phyloP scores from a whole-genome alignment of 2,329 filamentous ascomycete species.

The Colletotrichum magnum region DNA sequence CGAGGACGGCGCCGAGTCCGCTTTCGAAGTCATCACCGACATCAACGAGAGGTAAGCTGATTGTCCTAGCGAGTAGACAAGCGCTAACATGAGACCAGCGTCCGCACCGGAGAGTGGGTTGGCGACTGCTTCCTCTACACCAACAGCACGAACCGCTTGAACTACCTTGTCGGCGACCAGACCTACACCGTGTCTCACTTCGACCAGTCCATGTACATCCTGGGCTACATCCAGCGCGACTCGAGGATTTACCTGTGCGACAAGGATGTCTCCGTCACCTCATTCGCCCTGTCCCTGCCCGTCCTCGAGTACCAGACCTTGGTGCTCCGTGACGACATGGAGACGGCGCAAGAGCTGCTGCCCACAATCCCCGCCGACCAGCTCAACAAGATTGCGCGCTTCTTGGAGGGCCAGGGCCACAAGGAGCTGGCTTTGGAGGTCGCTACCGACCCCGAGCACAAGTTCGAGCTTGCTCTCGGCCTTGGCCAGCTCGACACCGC shows the following conservation, averaged over 20 bases:
- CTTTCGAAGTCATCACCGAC: conserved; percentile 96
- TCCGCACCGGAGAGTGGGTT: conserved; percentile 96
- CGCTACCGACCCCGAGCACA: conserved; percentile 94
- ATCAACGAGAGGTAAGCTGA: conserved; percentile 83
- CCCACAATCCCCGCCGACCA: conserved; percentile 89
- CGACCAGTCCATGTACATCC: conserved; percentile 93
- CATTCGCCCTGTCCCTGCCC: conserved; percentile 89
- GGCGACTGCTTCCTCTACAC: conserved; percentile 99
- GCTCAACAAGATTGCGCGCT: conserved; percentile 97
- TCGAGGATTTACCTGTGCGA: conserved; percentile 95
- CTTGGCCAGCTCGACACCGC: conserved; percentile 89
- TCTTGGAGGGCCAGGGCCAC: conserved; percentile 96
- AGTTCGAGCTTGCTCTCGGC: conserved; percentile 90
- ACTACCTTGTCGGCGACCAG: conserved; percentile 98
- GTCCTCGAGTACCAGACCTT: conserved; percentile 98
- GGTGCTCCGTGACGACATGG: conserved; percentile 93
- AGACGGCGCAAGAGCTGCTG: conserved; percentile 88
- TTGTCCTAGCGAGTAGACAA: neutral
- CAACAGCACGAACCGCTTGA: conserved; percentile 94
- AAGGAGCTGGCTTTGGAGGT: conserved; percentile 96
- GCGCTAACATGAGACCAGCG: conserved; percentile 63
- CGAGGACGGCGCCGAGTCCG: conserved; percentile 92
- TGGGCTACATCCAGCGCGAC: conserved; percentile 95
- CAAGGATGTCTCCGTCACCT: conserved; percentile 94
- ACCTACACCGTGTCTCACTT: conserved; percentile 98